Base-by-base conservation (phyloP, 768 basidiomycete genomes). In the Tephrocybe rancida region DNA sequence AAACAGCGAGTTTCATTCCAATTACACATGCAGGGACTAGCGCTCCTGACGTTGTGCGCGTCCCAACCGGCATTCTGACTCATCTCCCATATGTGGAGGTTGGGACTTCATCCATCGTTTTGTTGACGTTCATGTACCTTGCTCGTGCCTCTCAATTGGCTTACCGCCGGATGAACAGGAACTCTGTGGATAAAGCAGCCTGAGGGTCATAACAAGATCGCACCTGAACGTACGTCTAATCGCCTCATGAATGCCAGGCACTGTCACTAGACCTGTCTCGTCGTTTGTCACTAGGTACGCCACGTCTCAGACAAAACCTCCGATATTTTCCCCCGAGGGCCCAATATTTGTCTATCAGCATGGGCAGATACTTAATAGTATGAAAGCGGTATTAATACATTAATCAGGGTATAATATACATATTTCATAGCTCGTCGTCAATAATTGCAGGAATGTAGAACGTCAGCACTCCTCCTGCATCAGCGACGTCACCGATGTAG, bases 371-470 rank as follows among this genome's bases (percentile, higher is more conserved):
- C n/a, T n/a, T n/a, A n/a, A n/a, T n/a, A n/a, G n/a, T n/a, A n/a
- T n/a, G n/a, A n/a, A n/a, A n/a, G n/a, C n/a, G n/a, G n/a, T n/a
- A n/a, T n/a, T n/a, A n/a, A n/a, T n/a, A n/a, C n/a, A n/a, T n/a
- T n/a, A n/a, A n/a, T n/a, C n/a, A n/a, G n/a, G n/a, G n/a, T n/a
- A n/a, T n/a, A n/a, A n/a, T n/a, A n/a, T n/a, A n/a, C n/a, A n/a
- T n/a, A n/a, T n/a, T n/a, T n/a, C n/a, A 65, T 5, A 61, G 49
- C 42, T 69, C 70, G 50, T 85, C 87, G 38, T 86, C 83, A 41
- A 88, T 77, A 34, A 90, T 81, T 1, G 87, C 88, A 38, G 92
- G 92, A 47, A 95, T 85, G 63, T 93, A 95, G 65, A 90, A 94
- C 2, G 92, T 95, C 57, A 95, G 74, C 37, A 95, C 89, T 2